Evolutionary conservation across 768 basidiomycete genomes (phyloP).

Genomic region (Agaricus bisporus): DNA sequence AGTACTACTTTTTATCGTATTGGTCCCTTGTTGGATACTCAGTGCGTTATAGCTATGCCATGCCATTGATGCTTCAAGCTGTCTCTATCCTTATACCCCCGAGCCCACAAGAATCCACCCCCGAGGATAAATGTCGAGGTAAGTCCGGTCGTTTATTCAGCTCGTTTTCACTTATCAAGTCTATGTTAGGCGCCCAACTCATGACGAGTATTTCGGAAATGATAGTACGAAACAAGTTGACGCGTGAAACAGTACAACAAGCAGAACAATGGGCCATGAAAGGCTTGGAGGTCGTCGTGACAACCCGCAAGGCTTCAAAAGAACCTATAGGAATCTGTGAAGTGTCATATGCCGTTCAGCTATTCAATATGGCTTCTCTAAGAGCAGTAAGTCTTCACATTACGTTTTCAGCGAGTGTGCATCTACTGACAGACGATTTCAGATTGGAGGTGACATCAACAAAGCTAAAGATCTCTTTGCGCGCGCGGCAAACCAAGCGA

Average conservation of each 20-base stretch:
- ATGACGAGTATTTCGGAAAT: constrained; percentile 41
- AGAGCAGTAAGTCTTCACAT: constrained; percentile 33
- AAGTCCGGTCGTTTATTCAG: neutral
- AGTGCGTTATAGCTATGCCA: constrained; percentile 42
- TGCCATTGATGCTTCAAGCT: constrained; percentile 62
- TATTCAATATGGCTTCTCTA: constrained; percentile 59
- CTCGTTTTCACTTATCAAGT: neutral
- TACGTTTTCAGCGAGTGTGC: neutral
- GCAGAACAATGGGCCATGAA: constrained; percentile 62
- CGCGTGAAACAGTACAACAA: constrained; percentile 28
- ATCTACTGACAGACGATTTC: neutral
- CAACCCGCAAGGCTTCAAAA: constrained; percentile 19
- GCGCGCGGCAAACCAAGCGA: constrained; percentile 28
- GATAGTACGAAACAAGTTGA: constrained; percentile 27
- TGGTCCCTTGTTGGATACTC: neutral
- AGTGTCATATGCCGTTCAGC: constrained; percentile 44
- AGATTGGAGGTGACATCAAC: constrained; percentile 34
- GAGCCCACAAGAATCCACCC: constrained; percentile 24
- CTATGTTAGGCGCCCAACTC: constrained; percentile 33
- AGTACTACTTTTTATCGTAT: constrained; percentile 18
- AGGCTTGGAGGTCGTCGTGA: constrained; percentile 25
- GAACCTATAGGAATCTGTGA: constrained; percentile 37
- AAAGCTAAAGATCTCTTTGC: constrained; percentile 24
- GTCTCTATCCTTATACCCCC: constrained; percentile 54
- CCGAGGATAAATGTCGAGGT: constrained; percentile 61